A percentile compares a stretch with the other conserved stretches of the same genome.
Conservation (phyloP, 257 asterid genomes). For the Solanum habrochaites region DNA sequence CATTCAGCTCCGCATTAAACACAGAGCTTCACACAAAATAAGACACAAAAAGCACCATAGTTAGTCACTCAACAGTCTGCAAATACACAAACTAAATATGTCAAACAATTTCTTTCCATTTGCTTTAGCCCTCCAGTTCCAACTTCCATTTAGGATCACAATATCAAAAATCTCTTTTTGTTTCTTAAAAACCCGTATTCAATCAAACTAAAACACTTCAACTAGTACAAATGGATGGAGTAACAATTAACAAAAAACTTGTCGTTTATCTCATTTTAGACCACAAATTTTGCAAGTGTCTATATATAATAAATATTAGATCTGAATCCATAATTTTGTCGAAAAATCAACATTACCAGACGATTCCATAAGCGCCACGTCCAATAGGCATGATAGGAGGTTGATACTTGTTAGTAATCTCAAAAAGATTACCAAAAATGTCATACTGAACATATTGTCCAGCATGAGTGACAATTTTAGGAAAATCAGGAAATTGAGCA, state of each 20-base stretch:
- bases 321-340: neutral
- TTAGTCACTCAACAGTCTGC: neutral
- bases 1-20: constrained; percentile 71
- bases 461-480: constrained; percentile 57
- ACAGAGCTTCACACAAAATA: constrained; percentile 48
- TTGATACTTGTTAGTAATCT: constrained; percentile 66
- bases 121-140: neutral
- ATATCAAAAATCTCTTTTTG: neutral
- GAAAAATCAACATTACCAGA: constrained; percentile 37
- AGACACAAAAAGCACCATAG: neutral
- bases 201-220: neutral
- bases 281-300: neutral
- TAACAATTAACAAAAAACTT: neutral
- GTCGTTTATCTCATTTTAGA: neutral
- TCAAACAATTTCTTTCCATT: neutral
- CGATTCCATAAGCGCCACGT: constrained; percentile 98
- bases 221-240: neutral
- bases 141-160: neutral
- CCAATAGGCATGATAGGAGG: constrained; percentile 94
- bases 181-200: neutral
- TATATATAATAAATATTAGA: neutral
- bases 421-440: constrained; percentile 64
- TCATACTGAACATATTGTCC: constrained; percentile 67
- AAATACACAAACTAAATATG: neutral
- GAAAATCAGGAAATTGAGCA: constrained; percentile 61